These are phyloP conservation scores for Ricinus communis DNA, from an alignment of 345 rosid species.

Conservation along the genomic window DNA sequence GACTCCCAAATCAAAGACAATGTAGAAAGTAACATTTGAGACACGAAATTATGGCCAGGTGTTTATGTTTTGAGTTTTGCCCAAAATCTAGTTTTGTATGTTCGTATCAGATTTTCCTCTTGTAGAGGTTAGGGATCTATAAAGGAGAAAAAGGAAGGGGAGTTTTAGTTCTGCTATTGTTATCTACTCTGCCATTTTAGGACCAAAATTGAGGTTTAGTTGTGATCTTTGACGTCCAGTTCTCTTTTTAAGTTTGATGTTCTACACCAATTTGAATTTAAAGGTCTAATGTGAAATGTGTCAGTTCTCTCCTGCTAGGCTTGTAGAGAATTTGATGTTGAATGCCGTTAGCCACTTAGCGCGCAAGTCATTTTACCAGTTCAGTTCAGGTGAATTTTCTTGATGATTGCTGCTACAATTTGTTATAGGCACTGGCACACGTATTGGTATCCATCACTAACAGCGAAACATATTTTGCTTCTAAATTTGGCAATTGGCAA, in stretches of 20 bases:
- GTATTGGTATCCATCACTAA: too few relatives aligned
- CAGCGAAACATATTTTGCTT: too few relatives aligned
- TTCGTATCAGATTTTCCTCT: constrained; percentile 5
- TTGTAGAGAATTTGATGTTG: background rate
- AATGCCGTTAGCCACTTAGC: background rate
- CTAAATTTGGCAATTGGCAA: too few relatives aligned
- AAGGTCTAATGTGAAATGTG: background rate
- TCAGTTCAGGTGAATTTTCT: too few relatives aligned
- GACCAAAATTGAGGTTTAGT: constrained; percentile 10
- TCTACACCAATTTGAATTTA: background rate
- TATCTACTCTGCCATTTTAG: background rate
- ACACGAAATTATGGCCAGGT: background rate
- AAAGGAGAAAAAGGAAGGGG: background rate
- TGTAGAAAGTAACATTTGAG: background rate
- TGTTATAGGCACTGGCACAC: too few relatives aligned
- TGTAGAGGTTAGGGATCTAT: constrained; percentile 5
- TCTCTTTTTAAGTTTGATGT: background rate
- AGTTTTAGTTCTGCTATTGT: background rate
- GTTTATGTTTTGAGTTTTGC: background rate
- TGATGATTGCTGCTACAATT: too few relatives aligned
- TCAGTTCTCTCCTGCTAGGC: background rate
- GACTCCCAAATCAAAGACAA: constrained; percentile 56
- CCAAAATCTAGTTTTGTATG: constrained; percentile 18
- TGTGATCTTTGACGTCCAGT: background rate
- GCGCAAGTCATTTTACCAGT: too few relatives aligned